Conservation (phyloP, 169 alveolate genomes). For the Plasmodium cynomolgi region DNA sequence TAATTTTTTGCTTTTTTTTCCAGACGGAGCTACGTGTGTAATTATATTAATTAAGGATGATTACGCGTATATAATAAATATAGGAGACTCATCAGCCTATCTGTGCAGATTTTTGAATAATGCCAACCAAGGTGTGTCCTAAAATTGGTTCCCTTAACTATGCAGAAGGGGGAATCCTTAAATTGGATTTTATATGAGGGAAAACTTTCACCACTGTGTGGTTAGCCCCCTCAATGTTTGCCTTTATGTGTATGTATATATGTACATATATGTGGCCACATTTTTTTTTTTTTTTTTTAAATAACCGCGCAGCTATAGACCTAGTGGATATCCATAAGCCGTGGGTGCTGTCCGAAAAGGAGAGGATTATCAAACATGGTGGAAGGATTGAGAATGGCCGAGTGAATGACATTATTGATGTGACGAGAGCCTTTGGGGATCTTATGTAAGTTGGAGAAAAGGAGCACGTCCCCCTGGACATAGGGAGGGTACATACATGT, state of each 20-base stretch:
- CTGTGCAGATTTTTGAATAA: slow-evolving; percentile 77
- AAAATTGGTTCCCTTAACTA: slow-evolving; percentile 11
- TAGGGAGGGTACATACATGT: background rate
- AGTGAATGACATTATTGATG: slow-evolving; percentile 95
- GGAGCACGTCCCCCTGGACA: slow-evolving; percentile 17
- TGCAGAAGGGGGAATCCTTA: background rate
- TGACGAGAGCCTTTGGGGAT: slow-evolving; percentile 98
- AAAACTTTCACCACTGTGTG: background rate
- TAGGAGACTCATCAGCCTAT: slow-evolving; percentile 90
- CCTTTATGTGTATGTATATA: background rate
- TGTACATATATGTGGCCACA: background rate
- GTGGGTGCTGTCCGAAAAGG: slow-evolving; percentile 92
- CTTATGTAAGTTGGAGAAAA: slow-evolving; percentile 87
- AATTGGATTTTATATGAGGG: background rate
- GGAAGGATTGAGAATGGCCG: slow-evolving; percentile 97
- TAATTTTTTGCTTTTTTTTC: background rate
- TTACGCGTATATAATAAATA: slow-evolving; percentile 81
- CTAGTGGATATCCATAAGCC: slow-evolving; percentile 97
- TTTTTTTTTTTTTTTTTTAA: background rate
- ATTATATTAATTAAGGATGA: slow-evolving; percentile 78
- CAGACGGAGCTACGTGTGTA: slow-evolving; percentile 91
- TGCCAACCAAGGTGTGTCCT: slow-evolving; percentile 23
- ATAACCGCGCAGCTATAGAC: slow-evolving; percentile 84
- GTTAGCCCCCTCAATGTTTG: background rate
- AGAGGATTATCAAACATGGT: slow-evolving; percentile 94